Evolutionary conservation across 805 yeast species (phyloP).

Genomic region (Metschnikowia lochheadii): DNA sequence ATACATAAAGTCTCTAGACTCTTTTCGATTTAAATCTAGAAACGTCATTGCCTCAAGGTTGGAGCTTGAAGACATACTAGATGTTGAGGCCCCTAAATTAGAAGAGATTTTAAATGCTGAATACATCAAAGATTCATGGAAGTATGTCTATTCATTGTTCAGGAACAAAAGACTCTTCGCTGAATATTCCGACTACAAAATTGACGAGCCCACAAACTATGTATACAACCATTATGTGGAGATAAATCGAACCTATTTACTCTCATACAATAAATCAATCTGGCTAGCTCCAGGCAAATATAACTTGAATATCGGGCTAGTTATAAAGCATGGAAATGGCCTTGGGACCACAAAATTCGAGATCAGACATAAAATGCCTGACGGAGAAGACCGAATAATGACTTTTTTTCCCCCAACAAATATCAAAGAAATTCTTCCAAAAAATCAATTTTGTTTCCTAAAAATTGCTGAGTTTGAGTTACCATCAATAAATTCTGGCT

Average conservation of each 20-base stretch:
- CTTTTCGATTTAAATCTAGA: constrained; percentile 27
- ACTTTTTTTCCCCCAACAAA: constrained; percentile 54
- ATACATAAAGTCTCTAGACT: constrained; percentile 38
- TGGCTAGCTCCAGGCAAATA: constrained; percentile 48
- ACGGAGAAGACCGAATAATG: constrained; percentile 26
- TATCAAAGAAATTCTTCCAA: constrained; percentile 55
- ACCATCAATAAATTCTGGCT: constrained; percentile 12
- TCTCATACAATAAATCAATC: constrained; percentile 42
- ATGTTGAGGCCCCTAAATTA: neutral
- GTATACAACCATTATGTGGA: constrained; percentile 43
- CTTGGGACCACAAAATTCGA: constrained; percentile 57
- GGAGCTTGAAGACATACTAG: constrained; percentile 23
- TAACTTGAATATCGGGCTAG: constrained; percentile 49
- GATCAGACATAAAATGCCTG: constrained; percentile 29
- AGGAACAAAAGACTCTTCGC: constrained; percentile 53
- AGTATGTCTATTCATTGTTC: constrained; percentile 46
- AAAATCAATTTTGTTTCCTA: constrained; percentile 44
- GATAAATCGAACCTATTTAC: constrained; percentile 46
- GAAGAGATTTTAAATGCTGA: constrained; percentile 3
- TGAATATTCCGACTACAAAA: constrained; percentile 38
- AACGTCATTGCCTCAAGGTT: constrained; percentile 25
- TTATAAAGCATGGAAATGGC: constrained; percentile 51
- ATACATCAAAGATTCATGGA: constrained; percentile 53
- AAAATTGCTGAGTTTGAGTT: constrained; percentile 48
- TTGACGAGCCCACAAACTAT: constrained; percentile 47